Evolutionary conservation across 2,329 filamentous ascomycete species (phyloP), one percentile per base, ranked within the genome.

Genomic region (Stachybotrys chlorohalonatus): DNA sequence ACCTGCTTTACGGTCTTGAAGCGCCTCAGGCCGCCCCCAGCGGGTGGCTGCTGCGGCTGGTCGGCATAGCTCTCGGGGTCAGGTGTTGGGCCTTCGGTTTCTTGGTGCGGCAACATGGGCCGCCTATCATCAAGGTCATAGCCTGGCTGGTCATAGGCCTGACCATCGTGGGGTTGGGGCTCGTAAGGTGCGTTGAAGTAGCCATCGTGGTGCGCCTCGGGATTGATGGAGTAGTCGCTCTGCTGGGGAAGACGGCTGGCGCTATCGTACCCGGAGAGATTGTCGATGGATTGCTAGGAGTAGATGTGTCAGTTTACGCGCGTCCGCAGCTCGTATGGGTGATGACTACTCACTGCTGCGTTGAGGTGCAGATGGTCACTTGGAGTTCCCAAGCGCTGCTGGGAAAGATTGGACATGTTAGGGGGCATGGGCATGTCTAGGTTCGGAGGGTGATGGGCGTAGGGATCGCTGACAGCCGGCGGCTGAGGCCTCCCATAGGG

Each of bases 1-100:
- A 99, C 93, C 75, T 96, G 90, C 74, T 97, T 99, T 51, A 99
- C 93, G 0, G 94, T 99, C 78, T 97, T 99, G 89, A 90, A 97
- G 68, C 94, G 82, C 70, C 89, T 87, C 61, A 97, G 84, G 5
- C 81, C 59, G 6, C 55, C 58, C 15, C 66, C 68, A 1, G 75
- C 81, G 54, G 59, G 67, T 57, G 64, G 70, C 30, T 67, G 66
- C 32, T 66, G 64, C 9, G 72, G 71, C 16, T 75, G 70, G 54
- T 80, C 79, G 51, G 68, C 66, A 61, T 77, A 81, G 1, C 70
- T 68, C 45, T 78, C 74, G 55, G 50, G 50, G 24, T 51, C 49
- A 16, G 31, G 15, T 2, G 67, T 73, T 57, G 61, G 60, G 8
- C 53, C 63, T 39, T 77, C 73, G 11, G 75, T 73, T 42, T 81